Conservation (phyloP, 2,329 filamentous ascomycete genomes). For the Celoporthe dispersa region DNA sequence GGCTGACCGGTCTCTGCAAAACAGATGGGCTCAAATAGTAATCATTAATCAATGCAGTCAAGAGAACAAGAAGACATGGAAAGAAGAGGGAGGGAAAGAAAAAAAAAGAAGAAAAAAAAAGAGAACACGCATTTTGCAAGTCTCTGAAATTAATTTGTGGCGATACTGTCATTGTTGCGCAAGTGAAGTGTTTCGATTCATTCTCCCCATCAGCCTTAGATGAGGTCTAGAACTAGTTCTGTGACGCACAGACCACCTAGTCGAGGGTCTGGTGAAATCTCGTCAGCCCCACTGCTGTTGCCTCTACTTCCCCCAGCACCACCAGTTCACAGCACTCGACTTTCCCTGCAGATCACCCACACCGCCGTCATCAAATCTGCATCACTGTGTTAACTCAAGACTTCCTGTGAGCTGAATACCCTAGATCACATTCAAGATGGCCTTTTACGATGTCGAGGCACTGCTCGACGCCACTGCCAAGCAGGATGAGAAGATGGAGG, state of each 20-base stretch:
- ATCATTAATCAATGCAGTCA: slow-evolving; percentile 22
- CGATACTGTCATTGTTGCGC: not conserved
- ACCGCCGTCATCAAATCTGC: slow-evolving; percentile 4
- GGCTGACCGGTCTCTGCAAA: slow-evolving; percentile 6
- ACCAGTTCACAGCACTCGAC: slow-evolving; percentile 14
- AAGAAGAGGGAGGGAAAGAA: not conserved
- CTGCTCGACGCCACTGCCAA: slow-evolving; percentile 85
- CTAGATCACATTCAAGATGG: slow-evolving; percentile 50
- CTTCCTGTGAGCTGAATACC: not conserved
- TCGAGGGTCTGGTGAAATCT: slow-evolving; percentile 9
- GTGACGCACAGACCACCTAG: slow-evolving; percentile 5
- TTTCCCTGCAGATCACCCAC: slow-evolving; percentile 1
- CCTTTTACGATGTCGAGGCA: slow-evolving; percentile 82
- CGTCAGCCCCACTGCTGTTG: not conserved
- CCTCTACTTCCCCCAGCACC: not conserved
- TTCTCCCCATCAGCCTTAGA: not conserved
- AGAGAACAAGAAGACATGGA: not conserved
- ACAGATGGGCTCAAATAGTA: slow-evolving; percentile 22
- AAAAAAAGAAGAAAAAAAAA: not conserved
- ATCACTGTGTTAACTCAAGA: slow-evolving; percentile 3
- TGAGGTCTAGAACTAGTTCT: not conserved
- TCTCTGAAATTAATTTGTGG: not conserved
- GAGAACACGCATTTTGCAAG: not conserved
- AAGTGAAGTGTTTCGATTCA: not conserved
- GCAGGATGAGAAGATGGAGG: slow-evolving; percentile 51